A percentile compares a stretch with the other conserved stretches of the same genome.
These are phyloP conservation scores for Aspergillus novoparasiticus DNA, from an alignment of 2,329 filamentous ascomycete species.

Conservation along the genomic window DNA sequence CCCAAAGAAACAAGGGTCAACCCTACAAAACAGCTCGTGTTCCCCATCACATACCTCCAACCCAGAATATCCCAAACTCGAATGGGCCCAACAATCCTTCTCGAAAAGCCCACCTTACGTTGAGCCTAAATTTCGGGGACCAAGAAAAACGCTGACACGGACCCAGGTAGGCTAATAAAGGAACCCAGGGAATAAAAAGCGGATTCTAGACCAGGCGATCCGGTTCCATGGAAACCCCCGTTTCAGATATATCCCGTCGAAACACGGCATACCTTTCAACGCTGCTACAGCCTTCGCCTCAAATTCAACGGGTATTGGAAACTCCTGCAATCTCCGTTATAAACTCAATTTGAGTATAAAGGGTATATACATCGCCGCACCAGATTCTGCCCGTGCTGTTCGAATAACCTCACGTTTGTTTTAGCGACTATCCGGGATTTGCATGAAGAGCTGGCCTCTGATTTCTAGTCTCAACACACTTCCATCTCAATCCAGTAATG, in stretches of 20 bases:
- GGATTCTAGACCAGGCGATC: constrained; percentile 2
- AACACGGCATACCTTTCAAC: neutral
- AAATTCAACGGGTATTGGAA: neutral
- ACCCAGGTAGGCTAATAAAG: neutral
- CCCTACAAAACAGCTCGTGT: neutral
- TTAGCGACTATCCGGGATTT: neutral
- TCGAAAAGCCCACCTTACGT: neutral
- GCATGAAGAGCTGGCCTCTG: neutral
- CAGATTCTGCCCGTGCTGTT: neutral
- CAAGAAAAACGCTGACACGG: neutral
- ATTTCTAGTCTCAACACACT: neutral
- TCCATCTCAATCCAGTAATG: neutral
- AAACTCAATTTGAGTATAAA: neutral
- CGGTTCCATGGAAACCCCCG: neutral
- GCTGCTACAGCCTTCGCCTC: neutral
- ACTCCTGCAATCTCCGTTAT: neutral
- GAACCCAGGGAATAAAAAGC: neutral
- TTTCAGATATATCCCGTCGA: constrained; percentile 4
- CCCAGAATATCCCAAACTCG: neutral
- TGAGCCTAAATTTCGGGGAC: neutral
- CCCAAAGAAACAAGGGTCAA: neutral
- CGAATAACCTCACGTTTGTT: neutral
- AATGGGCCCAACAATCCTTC: neutral
- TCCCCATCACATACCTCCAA: neutral
- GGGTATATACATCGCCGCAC: neutral